Conservation (phyloP, 2,329 filamentous ascomycete genomes). For the Claviceps monticola region DNA sequence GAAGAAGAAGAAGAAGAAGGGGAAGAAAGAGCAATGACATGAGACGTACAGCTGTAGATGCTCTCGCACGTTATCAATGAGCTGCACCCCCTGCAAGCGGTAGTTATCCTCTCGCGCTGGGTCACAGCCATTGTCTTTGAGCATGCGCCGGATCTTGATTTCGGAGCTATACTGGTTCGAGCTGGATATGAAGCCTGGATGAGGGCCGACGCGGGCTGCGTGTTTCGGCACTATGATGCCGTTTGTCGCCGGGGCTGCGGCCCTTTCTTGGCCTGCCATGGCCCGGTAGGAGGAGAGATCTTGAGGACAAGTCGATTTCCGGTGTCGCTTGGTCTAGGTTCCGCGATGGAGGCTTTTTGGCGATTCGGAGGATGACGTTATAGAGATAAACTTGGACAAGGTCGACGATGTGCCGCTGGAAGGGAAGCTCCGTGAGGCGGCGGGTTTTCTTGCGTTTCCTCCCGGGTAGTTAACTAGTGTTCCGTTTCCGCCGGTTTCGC, state of each 20-base stretch:
- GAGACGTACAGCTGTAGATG: conserved; percentile 58
- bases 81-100: conserved; percentile 72
- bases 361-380: neutral
- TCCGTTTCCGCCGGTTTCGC: neutral
- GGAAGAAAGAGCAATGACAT: neutral
- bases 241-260: conserved; percentile 4
- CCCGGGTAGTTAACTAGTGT: neutral
- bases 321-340: neutral
- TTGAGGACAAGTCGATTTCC: neutral
- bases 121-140: conserved; percentile 56
- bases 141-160: conserved; percentile 59
- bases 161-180: conserved; percentile 67
- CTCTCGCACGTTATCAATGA: conserved; percentile 75
- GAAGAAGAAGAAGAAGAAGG: neutral
- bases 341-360: too few species aligned
- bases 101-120: conserved; percentile 67
- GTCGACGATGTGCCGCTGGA: too few species aligned
- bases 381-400: neutral
- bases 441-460: neutral
- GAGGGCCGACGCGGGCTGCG: conserved; percentile 20
- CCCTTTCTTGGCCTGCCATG: conserved; percentile 5
- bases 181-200: conserved; percentile 34
- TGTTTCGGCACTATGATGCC: conserved; percentile 4
- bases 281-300: neutral
- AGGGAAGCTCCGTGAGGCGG: too few species aligned